Percentiles rank a stretch among this genome's conserved stretches.
These are phyloP conservation scores for Fusarium brevicatenulatum DNA, from an alignment of 2,329 filamentous ascomycete genomes.

Conservation along the genomic window DNA sequence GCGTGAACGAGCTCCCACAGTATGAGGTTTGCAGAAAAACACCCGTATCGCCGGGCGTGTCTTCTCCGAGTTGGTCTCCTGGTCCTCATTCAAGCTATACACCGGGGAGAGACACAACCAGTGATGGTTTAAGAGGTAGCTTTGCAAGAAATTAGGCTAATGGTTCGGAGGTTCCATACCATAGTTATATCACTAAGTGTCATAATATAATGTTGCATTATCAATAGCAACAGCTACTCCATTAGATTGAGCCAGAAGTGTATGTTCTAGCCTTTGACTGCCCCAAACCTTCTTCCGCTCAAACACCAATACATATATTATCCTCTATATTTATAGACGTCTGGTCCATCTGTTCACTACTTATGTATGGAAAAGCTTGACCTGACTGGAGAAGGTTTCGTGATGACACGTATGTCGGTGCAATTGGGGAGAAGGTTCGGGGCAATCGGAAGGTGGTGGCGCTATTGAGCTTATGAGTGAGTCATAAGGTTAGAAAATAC, in stretches of 20 bases:
- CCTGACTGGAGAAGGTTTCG: no score
- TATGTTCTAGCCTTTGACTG: not conserved
- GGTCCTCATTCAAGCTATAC: not conserved
- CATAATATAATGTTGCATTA: not conserved
- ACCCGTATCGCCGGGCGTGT: not conserved
- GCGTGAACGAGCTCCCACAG: not conserved
- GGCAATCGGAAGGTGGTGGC: no score
- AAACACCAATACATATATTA: not conserved
- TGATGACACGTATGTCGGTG: no score
- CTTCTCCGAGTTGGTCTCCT: not conserved
- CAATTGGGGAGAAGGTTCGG: no score
- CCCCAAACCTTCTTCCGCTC: not conserved
- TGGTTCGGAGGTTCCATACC: no score
- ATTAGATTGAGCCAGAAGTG: not conserved
- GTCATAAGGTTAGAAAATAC: no score
- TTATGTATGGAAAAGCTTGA: not conserved
- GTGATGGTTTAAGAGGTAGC: not conserved
- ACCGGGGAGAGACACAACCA: not conserved
- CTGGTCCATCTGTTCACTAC: not conserved
- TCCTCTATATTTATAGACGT: not conserved
- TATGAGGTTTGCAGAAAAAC: not conserved
- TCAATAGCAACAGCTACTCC: not conserved
- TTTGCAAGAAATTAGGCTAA: not conserved
- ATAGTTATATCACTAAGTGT: rapidly evolving
- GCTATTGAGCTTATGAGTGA: no score